Evolutionary conservation across 495 filamentous ascomycete genomes (phyloP), one percentile per base, ranked within the genome.

Genomic region (Mytilinidion resinicola): DNA sequence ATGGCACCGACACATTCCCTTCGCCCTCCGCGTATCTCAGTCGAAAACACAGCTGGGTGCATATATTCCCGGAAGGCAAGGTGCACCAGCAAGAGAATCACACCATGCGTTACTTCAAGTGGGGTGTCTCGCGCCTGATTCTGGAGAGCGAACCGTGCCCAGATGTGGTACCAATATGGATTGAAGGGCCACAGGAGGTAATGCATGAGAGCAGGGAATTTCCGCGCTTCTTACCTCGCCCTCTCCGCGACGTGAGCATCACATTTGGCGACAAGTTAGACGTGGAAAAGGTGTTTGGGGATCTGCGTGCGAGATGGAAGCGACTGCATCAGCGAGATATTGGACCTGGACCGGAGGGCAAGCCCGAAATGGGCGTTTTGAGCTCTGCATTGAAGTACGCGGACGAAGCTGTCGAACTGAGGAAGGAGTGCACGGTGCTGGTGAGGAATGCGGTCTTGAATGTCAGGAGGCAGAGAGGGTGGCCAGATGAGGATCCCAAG

Each of bases 51-150:
- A 78, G 79, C 39, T 96, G 92, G 93, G 75, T 97, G 2, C 93
- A 98, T 72, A 86, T 97, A 43, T 98, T 96, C 73, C 93, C 93
- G 37, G 93, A 98, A 72, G 93, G 90, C 12, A 86, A 85, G 61
- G 88, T 96, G 20, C 91, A 97, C 72, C 93, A 98, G 74, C 83
- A 91, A 55, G 82, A 87, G 3, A 70, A 78, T 34, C 83, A 85
- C 61, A 82, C 83, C 37, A 86, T 96, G 81, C 87, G 92, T 10
- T 98, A 98, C 75, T 96, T 96, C 81, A 95, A 93, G 71, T 98
- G 93, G 93, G 93, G 93, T 6, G 76, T 96, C 7, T 86, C 91
- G 4, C 82, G 93, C 1, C 74, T 96, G 38, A 92, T 98, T 51
- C 79, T 98, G 9, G 93, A 98, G 70, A 76, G 85, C 48, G 87